These are phyloP conservation scores for Trichomonas tenax DNA, from an alignment of 208 protist species.

Conservation along the genomic window DNA sequence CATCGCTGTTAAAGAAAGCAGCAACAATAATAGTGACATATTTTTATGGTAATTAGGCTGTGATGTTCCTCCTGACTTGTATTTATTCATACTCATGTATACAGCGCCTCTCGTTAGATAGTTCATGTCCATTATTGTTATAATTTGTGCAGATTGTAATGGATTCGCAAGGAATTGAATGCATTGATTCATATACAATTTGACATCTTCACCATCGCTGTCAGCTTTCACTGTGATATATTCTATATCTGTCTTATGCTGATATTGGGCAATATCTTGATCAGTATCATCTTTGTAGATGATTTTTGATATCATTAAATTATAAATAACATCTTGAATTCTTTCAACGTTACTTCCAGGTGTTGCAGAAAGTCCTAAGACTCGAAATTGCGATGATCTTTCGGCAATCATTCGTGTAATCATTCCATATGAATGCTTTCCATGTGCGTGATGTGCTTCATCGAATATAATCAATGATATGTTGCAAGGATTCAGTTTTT, in stretches of 20 bases:
- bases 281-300: background rate
- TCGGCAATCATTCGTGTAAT: background rate
- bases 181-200: background rate
- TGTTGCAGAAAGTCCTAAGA: constrained; percentile 43
- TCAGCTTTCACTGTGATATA: background rate
- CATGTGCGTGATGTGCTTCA: constrained; percentile 41
- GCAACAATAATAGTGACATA: background rate
- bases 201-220: background rate
- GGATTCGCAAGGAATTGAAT: background rate
- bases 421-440: constrained; percentile 33
- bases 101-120: background rate
- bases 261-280: constrained; percentile 25
- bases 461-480: constrained; percentile 34
- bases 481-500: background rate
- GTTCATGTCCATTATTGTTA: background rate
- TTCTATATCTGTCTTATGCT: background rate
- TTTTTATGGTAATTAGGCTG: background rate
- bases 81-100: background rate
- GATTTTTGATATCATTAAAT: constrained; percentile 27
- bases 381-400: constrained; percentile 21
- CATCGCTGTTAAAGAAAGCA: background rate
- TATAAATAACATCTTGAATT: constrained; percentile 33
- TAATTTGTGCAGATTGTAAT: background rate
- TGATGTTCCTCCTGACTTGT: background rate
- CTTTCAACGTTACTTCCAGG: constrained; percentile 29